These are phyloP conservation scores for Smittium culicis DNA, from an alignment of 371 early-diverging fungal species.

Conservation along the genomic window DNA sequence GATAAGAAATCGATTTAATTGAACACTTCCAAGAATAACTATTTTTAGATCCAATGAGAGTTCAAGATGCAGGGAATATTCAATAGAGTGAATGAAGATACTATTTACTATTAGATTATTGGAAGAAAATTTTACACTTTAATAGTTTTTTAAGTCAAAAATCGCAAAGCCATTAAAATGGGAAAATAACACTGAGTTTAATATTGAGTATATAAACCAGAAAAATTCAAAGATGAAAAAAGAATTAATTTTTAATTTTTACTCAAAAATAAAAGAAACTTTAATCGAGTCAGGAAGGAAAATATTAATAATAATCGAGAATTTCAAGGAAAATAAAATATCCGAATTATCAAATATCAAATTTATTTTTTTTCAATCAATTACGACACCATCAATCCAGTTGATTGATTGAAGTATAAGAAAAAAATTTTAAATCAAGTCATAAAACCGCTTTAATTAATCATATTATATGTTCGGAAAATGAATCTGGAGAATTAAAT, in stretches of 20 bases:
- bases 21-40: background rate
- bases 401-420: background rate
- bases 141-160: background rate
- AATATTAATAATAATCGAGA: background rate
- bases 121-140: background rate
- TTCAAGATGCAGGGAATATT: background rate
- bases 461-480: background rate
- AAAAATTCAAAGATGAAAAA: background rate
- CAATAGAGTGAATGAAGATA: background rate
- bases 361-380: background rate
- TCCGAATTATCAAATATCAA: background rate
- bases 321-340: background rate
- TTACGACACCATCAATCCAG: background rate
- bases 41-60: background rate
- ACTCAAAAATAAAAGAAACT: background rate
- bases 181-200: background rate
- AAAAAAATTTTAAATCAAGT: background rate
- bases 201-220: background rate
- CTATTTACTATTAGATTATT: background rate
- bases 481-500: background rate
- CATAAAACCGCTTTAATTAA: background rate
- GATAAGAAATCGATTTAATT: background rate
- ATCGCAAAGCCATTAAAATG: background rate
- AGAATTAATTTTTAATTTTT: background rate
- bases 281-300: background rate